Percentiles rank a stretch among this genome's conserved stretches.
These are phyloP conservation scores for Wickerhamomyces strasburgensis DNA, from an alignment of 805 yeast species.

Conservation along the genomic window DNA sequence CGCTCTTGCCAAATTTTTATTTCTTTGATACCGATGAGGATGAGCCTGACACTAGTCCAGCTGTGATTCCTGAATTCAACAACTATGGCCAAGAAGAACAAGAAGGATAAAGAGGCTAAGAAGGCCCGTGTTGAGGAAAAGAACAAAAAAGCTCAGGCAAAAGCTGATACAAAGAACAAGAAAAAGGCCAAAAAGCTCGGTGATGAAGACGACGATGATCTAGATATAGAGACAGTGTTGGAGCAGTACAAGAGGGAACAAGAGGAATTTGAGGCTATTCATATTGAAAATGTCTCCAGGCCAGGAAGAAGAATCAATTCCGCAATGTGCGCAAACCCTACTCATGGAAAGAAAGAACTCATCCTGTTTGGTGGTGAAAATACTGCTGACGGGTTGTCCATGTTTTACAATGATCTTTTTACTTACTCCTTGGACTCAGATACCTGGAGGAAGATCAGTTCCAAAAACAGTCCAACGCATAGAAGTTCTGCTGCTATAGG, in stretches of 20 bases:
- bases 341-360: slow-evolving; percentile 71
- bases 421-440: slow-evolving; percentile 72
- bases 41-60: no score
- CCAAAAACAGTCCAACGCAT: slow-evolving; percentile 88
- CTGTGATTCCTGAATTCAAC: not conserved
- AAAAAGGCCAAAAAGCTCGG: slow-evolving; percentile 70
- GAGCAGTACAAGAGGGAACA: slow-evolving; percentile 78
- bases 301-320: slow-evolving; percentile 74
- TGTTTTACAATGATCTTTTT: slow-evolving; percentile 77
- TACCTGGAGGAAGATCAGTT: slow-evolving; percentile 71
- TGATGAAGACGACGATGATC: slow-evolving; percentile 78
- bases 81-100: slow-evolving; percentile 79
- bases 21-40: no score
- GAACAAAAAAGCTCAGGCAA: slow-evolving; percentile 66
- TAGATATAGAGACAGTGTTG: slow-evolving; percentile 80
- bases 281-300: slow-evolving; percentile 47
- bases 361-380: slow-evolving; percentile 88
- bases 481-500: slow-evolving; percentile 92
- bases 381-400: slow-evolving; percentile 44
- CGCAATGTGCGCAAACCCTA: slow-evolving; percentile 68
- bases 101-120: slow-evolving; percentile 85
- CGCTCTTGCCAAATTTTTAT: no score
- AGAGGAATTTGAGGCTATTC: slow-evolving; percentile 67
- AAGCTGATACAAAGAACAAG: slow-evolving; percentile 70
- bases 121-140: slow-evolving; percentile 85